A percentile compares a stretch with the other conserved stretches of the same genome.
phyloP scores from a whole-genome alignment of 2,329 filamentous ascomycete genomes.

The Clarireedia paspali region DNA sequence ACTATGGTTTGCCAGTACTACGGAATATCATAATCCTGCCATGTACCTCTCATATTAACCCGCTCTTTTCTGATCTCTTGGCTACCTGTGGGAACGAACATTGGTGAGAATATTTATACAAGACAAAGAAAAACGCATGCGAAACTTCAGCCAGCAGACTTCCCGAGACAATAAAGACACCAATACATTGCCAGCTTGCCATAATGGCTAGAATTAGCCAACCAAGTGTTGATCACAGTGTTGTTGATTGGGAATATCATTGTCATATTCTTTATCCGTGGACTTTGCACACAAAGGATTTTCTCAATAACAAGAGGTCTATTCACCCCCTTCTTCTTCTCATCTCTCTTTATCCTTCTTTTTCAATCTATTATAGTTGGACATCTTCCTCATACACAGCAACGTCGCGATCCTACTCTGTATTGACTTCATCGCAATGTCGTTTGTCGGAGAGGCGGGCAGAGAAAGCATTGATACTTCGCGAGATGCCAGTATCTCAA shows the following conservation, averaged over 20 bases:
- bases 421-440: conserved; percentile 18
- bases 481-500: conserved; percentile 24
- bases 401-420: not conserved
- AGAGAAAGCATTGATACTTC: conserved; percentile 16
- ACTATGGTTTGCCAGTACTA: not conserved
- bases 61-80: conserved; percentile 2
- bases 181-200: conserved; percentile 22
- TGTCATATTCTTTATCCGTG: conserved; percentile 28
- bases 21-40: no score
- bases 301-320: conserved; percentile 24
- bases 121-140: conserved; percentile 25
- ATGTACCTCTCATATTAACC: no score
- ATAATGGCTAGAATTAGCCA: conserved; percentile 26
- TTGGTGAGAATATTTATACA: conserved; percentile 14
- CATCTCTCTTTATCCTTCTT: conserved; percentile 13
- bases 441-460: conserved; percentile 14
- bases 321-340: conserved; percentile 20
- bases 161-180: conserved; percentile 31
- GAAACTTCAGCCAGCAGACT: conserved; percentile 21
- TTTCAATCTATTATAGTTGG: conserved; percentile 11
- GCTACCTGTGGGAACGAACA: conserved; percentile 4
- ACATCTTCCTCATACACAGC: not conserved
- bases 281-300: conserved; percentile 27
- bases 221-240: conserved; percentile 17
- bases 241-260: conserved; percentile 25